Evolutionary conservation across 768 basidiomycete species (phyloP).

Genomic region (Trametes maxima): DNA sequence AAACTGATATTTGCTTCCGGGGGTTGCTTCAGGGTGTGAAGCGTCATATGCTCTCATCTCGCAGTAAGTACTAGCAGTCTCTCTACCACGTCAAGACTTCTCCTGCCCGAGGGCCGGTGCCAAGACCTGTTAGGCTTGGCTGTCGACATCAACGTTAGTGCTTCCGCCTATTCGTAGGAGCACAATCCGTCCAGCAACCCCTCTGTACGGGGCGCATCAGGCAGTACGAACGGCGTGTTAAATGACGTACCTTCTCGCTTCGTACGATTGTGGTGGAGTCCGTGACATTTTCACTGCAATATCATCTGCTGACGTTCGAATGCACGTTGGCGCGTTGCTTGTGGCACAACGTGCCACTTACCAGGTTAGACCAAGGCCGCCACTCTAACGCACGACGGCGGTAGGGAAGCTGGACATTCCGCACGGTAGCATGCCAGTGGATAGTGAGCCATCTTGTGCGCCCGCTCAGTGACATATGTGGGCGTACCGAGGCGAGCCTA

Average conservation of each 20-base stretch:
- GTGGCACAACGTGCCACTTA: neutral
- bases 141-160: neutral
- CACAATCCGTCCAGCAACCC: neutral
- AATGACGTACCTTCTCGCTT: no score
- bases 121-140: neutral
- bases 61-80: neutral
- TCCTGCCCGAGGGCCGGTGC: constrained; percentile 13
- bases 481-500: constrained; percentile 4
- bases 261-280: no score
- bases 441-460: neutral
- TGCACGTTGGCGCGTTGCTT: neutral
- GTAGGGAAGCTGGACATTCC: neutral
- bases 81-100: neutral
- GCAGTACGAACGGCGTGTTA: no score
- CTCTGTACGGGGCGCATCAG: no score
- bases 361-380: neutral
- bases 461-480: neutral
- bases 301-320: neutral
- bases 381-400: neutral
- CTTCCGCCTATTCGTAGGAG: neutral
- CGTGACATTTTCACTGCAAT: neutral
- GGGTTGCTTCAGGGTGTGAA: no score
- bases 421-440: neutral
- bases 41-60: neutral
- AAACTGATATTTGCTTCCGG: neutral